These are phyloP conservation scores for Tolypocladium nubicola DNA, from an alignment of 2,329 filamentous ascomycete genomes.

Conservation along the genomic window DNA sequence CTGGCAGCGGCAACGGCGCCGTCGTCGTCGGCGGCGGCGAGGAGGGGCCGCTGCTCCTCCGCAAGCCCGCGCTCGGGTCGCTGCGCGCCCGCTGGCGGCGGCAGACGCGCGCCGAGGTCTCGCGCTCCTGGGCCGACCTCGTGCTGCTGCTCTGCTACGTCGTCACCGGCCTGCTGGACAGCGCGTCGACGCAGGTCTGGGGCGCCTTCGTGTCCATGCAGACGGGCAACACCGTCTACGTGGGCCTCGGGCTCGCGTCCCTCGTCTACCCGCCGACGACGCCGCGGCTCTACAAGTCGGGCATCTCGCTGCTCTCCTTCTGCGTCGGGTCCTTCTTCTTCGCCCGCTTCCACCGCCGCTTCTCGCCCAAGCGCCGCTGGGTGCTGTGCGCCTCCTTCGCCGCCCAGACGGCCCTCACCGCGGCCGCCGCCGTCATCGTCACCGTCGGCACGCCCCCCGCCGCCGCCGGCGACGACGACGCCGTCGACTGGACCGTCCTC, in stretches of 20 bases:
- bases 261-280: constrained; percentile 23
- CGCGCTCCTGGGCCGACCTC: constrained; percentile 54
- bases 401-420: constrained; percentile 38
- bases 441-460: constrained; percentile 30
- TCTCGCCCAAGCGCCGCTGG: constrained; percentile 52
- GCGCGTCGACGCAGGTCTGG: constrained; percentile 66
- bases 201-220: constrained; percentile 79
- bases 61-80: constrained; percentile 10
- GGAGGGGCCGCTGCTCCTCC: constrained; percentile 19
- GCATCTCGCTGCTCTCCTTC: constrained; percentile 60
- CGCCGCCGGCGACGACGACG: constrained; percentile 16
- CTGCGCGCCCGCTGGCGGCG: constrained; percentile 16
- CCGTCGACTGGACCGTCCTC: constrained; percentile 48
- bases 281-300: constrained; percentile 42
- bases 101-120: constrained; percentile 36
- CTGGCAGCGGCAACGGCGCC: background rate
- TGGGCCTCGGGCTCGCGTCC: constrained; percentile 61
- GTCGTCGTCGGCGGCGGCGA: constrained; percentile 9
- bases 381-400: constrained; percentile 51
- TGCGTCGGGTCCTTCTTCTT: constrained; percentile 65
- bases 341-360: constrained; percentile 52
- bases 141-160: constrained; percentile 63
- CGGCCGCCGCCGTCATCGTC: constrained; percentile 42
- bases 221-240: constrained; percentile 70
- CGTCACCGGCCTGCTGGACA: constrained; percentile 69